Conservation (phyloP, 1,284 basidiomycete genomes). For the Ceratobasidium sp. region DNA sequence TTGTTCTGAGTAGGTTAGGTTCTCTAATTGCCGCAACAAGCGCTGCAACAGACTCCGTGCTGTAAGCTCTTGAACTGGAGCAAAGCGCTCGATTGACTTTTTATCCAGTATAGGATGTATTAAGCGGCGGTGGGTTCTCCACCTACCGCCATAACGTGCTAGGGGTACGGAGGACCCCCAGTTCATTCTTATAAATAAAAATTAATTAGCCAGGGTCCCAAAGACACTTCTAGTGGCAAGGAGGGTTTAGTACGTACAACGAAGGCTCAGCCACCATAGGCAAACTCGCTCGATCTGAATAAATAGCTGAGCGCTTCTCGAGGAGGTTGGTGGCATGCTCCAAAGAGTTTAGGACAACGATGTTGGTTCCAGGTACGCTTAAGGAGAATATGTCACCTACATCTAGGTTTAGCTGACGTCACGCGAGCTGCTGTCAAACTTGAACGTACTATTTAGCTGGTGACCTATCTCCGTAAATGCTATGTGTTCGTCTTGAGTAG, state of each 20-base stretch:
- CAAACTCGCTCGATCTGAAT: conserved; percentile 19
- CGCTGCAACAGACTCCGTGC: neutral
- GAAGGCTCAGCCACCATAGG: conserved; percentile 29
- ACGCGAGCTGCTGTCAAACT: too few species aligned
- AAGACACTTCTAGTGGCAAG: neutral
- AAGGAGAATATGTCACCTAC: conserved; percentile 37
- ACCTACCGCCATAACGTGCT: conserved; percentile 26
- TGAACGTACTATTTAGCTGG: too few species aligned
- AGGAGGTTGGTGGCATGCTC: conserved; percentile 22
- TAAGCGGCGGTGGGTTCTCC: conserved; percentile 22
- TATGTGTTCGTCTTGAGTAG: too few species aligned
- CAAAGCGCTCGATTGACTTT: neutral
- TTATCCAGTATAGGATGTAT: conserved; percentile 28
- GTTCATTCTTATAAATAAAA: neutral
- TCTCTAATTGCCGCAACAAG: neutral
- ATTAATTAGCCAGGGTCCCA: neutral
- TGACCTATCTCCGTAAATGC: too few species aligned
- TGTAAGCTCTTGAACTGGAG: neutral
- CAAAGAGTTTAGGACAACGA: conserved; percentile 28
- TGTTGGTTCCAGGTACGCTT: conserved; percentile 6
- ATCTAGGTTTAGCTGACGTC: too few species aligned
- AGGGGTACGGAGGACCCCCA: conserved; percentile 18
- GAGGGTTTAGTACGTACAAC: conserved; percentile 11
- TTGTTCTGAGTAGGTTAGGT: neutral
- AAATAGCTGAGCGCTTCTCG: conserved; percentile 36